Evolutionary conservation across 306 rosid genomes (phyloP).

Genomic region (Biancaea sappan): DNA sequence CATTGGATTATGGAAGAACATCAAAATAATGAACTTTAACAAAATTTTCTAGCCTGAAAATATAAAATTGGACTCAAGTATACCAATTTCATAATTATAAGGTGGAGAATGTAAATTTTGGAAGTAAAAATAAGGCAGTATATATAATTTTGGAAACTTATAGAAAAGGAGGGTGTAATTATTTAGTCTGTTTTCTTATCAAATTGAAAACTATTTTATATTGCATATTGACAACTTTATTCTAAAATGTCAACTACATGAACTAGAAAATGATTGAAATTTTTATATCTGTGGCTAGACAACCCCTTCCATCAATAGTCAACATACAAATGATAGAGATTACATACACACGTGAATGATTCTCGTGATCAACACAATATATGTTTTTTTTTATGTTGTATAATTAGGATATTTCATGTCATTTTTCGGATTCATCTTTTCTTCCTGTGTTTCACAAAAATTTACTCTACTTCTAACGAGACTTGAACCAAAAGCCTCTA

Average conservation of each 20-base stretch:
- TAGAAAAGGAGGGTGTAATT: too few relatives aligned
- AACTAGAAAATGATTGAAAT: background rate
- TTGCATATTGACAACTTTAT: background rate
- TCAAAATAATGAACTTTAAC: too few relatives aligned
- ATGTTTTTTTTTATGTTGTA: background rate
- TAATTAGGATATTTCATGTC: slow-evolving; percentile 3
- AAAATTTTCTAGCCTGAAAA: too few relatives aligned
- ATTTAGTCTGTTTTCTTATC: too few relatives aligned
- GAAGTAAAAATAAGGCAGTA: too few relatives aligned
- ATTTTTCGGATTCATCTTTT: background rate
- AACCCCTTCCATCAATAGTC: background rate
- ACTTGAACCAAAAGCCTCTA: background rate
- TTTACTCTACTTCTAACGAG: background rate
- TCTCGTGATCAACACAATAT: slow-evolving; percentile 8
- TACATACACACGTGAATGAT: slow-evolving; percentile 38
- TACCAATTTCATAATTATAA: too few relatives aligned
- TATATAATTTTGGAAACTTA: too few relatives aligned
- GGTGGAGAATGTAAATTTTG: too few relatives aligned
- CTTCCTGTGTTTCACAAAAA: background rate
- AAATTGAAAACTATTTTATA: too few relatives aligned
- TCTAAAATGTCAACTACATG: background rate
- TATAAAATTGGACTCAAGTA: too few relatives aligned
- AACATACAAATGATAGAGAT: background rate
- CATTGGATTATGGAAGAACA: too few relatives aligned
- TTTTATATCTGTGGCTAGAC: background rate